Evolutionary conservation across 352 stramenopile species (phyloP).

Genomic region (Phytophthora nicotianae): DNA sequence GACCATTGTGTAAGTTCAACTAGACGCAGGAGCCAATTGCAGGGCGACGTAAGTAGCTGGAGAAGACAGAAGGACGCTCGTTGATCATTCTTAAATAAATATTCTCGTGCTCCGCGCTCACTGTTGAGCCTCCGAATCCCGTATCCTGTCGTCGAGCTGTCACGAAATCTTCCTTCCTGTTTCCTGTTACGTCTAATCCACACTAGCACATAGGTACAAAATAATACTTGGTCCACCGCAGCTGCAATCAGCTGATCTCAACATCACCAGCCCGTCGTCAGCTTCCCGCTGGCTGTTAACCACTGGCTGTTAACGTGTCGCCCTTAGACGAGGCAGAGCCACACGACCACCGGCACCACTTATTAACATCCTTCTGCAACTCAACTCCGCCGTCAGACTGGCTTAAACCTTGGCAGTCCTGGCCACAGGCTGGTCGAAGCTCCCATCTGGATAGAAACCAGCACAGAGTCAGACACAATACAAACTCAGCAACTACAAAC

Average conservation of each 20-base stretch:
- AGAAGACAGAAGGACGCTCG: constrained; percentile 5
- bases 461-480: constrained; percentile 2
- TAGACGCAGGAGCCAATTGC: constrained; percentile 2
- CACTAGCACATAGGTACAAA: constrained; percentile 33
- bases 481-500: not conserved
- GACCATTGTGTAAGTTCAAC: not conserved
- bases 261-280: constrained; percentile 1
- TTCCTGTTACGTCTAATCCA: constrained; percentile 34
- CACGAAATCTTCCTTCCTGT: constrained; percentile 24
- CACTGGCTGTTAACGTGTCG: constrained; percentile 8
- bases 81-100: constrained; percentile 36
- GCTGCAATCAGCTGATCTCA: constrained; percentile 3
- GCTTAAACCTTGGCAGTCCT: constrained; percentile 29
- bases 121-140: not conserved
- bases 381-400: constrained; percentile 6
- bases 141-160: constrained; percentile 13
- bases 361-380: not conserved
- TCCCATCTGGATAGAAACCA: constrained; percentile 39
- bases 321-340: constrained; percentile 11
- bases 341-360: constrained; percentile 9
- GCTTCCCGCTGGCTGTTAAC: constrained; percentile 3
- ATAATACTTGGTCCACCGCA: constrained; percentile 18
- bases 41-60: not conserved
- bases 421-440: constrained; percentile 38
- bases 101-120: constrained; percentile 10